These are phyloP conservation scores for Penicillium polonicum DNA, from an alignment of 2,329 filamentous ascomycete genomes.

Conservation along the genomic window DNA sequence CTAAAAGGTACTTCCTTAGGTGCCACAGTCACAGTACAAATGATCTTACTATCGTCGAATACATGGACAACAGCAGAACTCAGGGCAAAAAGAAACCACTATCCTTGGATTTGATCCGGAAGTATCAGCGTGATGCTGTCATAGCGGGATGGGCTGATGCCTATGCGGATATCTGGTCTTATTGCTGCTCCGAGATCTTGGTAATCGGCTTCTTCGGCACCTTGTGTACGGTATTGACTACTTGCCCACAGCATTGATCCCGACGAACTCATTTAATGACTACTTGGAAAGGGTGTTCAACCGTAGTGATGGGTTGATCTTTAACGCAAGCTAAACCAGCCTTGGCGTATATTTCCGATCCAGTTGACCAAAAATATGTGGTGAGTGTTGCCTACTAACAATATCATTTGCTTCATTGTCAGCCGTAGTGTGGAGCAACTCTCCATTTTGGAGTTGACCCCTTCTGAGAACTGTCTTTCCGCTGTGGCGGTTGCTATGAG, in stretches of 20 bases:
- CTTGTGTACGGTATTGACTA: conserved; percentile 31
- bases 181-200: conserved; percentile 47
- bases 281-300: conserved; percentile 44
- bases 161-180: conserved; percentile 47
- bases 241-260: conserved; percentile 51
- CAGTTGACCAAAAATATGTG: background rate
- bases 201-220: conserved; percentile 46
- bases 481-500: background rate
- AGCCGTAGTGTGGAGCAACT: conserved; percentile 25
- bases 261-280: conserved; percentile 44
- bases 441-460: background rate
- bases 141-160: conserved; percentile 14
- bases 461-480: background rate
- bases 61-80: conserved; percentile 47
- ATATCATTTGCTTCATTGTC: conserved; percentile 26
- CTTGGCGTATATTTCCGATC: background rate
- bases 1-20: conserved; percentile 47
- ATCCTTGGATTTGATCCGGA: conserved; percentile 48
- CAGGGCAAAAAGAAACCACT: conserved; percentile 46
- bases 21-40: conserved; percentile 43
- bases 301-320: conserved; percentile 31
- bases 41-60: background rate
- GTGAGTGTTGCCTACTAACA: background rate
- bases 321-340: conserved; percentile 34
- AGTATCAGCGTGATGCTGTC: background rate